phyloP scores from a whole-genome alignment of 2,329 filamentous ascomycete species.

The Fusarium sp. region DNA sequence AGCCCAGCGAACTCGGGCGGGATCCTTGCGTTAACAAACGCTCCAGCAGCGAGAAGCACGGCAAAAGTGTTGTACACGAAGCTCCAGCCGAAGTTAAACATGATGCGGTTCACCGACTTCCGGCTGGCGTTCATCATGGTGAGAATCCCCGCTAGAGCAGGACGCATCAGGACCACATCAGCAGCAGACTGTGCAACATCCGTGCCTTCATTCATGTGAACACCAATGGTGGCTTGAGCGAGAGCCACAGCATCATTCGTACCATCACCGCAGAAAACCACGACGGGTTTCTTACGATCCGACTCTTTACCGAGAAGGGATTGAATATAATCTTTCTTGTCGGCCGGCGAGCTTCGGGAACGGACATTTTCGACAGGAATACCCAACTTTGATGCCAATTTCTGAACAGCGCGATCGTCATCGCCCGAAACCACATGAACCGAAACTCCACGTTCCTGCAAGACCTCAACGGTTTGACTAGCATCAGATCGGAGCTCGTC shows the following conservation, averaged over 20 bases:
- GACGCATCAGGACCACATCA: constrained; percentile 77
- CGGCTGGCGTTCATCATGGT: constrained; percentile 70
- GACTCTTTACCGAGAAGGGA: constrained; percentile 49
- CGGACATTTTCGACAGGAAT: constrained; percentile 58
- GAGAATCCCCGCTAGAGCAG: constrained; percentile 69
- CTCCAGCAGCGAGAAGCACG: constrained; percentile 76
- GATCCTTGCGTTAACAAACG: constrained; percentile 68
- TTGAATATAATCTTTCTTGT: constrained; percentile 64
- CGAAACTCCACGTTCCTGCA: constrained; percentile 57
- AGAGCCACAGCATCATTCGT: constrained; percentile 85
- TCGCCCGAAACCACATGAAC: constrained; percentile 70
- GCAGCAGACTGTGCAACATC: constrained; percentile 79
- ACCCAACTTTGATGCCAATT: constrained; percentile 57
- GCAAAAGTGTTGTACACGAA: constrained; percentile 80
- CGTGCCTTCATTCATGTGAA: constrained; percentile 75
- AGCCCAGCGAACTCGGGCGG: constrained; percentile 77
- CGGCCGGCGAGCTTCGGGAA: constrained; percentile 61
- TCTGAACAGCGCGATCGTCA: constrained; percentile 64
- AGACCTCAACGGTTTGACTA: constrained; percentile 49
- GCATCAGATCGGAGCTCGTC: constrained; percentile 64
- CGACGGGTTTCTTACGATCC: constrained; percentile 53
- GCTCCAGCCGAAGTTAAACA: constrained; percentile 80
- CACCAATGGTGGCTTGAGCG: constrained; percentile 78
- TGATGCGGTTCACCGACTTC: constrained; percentile 64
- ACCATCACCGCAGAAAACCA: constrained; percentile 83